Evolutionary conservation across 306 rosid genomes (phyloP).

Genomic region (Malus asiatica): DNA sequence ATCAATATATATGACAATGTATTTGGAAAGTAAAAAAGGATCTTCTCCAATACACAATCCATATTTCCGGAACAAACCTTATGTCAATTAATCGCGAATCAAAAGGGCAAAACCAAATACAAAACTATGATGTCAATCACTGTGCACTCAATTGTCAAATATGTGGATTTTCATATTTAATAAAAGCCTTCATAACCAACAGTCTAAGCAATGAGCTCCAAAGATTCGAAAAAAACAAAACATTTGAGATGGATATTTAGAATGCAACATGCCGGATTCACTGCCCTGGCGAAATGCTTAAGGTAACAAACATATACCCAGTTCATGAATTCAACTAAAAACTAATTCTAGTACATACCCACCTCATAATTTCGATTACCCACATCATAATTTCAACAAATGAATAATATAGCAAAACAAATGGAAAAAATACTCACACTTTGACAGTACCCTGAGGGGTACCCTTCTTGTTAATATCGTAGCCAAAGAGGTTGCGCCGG

Average conservation of each 20-base stretch:
- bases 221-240: not conserved
- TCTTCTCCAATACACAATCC: not conserved
- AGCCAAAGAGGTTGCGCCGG: slow-evolving; percentile 68
- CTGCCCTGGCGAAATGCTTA: slow-evolving; percentile 14
- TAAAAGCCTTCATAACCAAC: not conserved
- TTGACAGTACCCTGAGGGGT: slow-evolving; percentile 64
- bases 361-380: not conserved
- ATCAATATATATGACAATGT: not conserved
- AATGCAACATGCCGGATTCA: not conserved
- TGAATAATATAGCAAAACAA: not conserved
- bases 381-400: not conserved
- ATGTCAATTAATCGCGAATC: not conserved
- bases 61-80: not conserved
- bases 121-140: not conserved
- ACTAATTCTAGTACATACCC: not conserved
- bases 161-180: not conserved
- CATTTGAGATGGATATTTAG: not conserved
- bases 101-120: not conserved
- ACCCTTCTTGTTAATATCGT: slow-evolving; percentile 88
- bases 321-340: not conserved
- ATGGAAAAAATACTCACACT: slow-evolving; percentile 54
- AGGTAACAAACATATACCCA: not conserved
- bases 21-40: not conserved
- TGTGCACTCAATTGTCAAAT: not conserved
- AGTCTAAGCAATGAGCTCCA: not conserved